Base-by-base conservation (phyloP, 192 early-diverging fungal species). In the Backusella westeae region DNA sequence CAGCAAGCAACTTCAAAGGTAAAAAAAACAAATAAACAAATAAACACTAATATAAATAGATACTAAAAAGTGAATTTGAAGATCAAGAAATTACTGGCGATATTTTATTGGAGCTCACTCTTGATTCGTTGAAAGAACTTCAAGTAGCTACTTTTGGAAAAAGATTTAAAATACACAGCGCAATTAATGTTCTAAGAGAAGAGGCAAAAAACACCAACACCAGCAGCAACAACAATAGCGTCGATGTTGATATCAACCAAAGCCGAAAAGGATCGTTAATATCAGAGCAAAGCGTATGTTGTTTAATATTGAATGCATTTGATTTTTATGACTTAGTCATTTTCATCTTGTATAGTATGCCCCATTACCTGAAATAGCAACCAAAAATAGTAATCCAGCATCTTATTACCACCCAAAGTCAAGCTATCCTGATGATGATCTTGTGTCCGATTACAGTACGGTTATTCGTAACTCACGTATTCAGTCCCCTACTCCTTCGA, bases 81-180 rank as follows among this genome's bases (percentile, higher is more conserved):
- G 91, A 90, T 12, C 87, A 91, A 53, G 88, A 88, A 35, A 88
- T 93, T 65, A 88, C 84, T 19, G 92, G 92, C 42, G 87, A 87
- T 34, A 81, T 85, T 39, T 78, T 93, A 4, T 41, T 93, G 1
- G 88, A 89, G 32, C 75, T 92, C 14, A 87, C 88, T 66, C 75
- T 93, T 19, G 81, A 87, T 23, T 86, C 85, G 5, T 77, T 93
- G 17, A 90, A 91, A 73, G 91, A 93, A 52, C 74, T 93, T 34
- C 86, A 92, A 35, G 85, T 93, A 42, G 85, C 63, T 42, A 85
- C 87, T 3, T 88, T 92, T 70, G 88, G 88, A 34, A 90, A 90
- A 75, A 86, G 92, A 0, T 86, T 90, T 75, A 87, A 90, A 39
- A 83, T 93, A 56, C 87, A 91, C 78, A 90, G 85, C 44, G 81